phyloP scores from a whole-genome alignment of 306 rosid genomes.

The Echinosophora koreensis region DNA sequence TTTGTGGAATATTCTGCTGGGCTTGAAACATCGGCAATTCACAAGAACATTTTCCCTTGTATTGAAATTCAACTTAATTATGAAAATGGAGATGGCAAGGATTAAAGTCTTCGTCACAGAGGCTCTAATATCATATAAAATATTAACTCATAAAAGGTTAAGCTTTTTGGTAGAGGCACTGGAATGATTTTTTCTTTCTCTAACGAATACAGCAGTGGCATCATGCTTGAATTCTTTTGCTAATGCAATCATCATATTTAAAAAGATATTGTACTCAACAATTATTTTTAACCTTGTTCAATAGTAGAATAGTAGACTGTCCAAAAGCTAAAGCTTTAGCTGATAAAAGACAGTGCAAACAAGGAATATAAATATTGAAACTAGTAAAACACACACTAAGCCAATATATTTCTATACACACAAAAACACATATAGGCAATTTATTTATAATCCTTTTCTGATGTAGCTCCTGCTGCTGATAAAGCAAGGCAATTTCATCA shows the following conservation, averaged over 20 bases:
- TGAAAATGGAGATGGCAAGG: not conserved
- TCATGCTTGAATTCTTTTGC: slow-evolving; percentile 14
- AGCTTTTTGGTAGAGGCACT: not conserved
- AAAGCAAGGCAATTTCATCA: slow-evolving; percentile 47
- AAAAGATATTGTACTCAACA: slow-evolving; percentile 2
- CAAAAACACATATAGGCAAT: not conserved
- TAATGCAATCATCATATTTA: slow-evolving; percentile 5
- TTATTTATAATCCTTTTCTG: slow-evolving; percentile 43
- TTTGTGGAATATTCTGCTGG: not conserved
- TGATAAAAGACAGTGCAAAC: no score
- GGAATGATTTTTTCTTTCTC: not conserved
- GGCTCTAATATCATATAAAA: slow-evolving; percentile 9
- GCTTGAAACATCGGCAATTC: not conserved
- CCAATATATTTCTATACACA: not conserved
- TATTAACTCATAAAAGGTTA: not conserved
- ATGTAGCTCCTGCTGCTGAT: slow-evolving; percentile 66
- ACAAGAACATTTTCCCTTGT: not conserved
- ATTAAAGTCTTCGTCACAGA: slow-evolving; percentile 8
- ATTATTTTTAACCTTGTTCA: slow-evolving; percentile 23
- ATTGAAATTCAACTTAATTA: slow-evolving; percentile 2
- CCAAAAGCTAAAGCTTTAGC: not conserved
- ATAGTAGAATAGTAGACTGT: not conserved
- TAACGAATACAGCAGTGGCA: slow-evolving; percentile 9
- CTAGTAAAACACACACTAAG: not conserved
- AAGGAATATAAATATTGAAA: no score